These are phyloP conservation scores for Protomyces arabidopsidicola DNA, from an alignment of 1,139 yeast species.

Conservation along the genomic window DNA sequence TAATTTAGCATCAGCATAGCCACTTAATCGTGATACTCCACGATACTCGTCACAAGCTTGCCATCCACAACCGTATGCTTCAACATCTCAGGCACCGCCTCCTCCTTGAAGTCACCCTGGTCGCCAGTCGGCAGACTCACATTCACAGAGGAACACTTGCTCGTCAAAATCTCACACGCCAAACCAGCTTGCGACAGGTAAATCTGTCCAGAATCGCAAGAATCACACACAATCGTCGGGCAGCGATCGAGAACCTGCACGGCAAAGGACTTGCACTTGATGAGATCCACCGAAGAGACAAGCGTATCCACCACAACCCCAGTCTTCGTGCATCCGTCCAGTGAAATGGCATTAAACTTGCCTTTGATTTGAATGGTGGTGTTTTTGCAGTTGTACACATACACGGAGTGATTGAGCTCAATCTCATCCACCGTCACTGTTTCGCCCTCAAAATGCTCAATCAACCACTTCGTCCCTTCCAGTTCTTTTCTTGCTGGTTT, in stretches of 20 bases:
- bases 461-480: conserved; percentile 80
- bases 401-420: conserved; percentile 80
- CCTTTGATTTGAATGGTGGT: conserved; percentile 80
- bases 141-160: conserved; percentile 79
- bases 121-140: conserved; percentile 68
- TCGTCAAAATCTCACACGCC: conserved; percentile 70
- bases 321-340: conserved; percentile 64
- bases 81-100: conserved; percentile 84
- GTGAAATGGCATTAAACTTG: conserved; percentile 80
- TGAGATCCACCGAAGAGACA: conserved; percentile 82
- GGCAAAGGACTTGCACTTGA: conserved; percentile 76
- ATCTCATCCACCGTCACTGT: conserved; percentile 62
- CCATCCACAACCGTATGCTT: conserved; percentile 55
- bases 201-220: conserved; percentile 77
- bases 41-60: conserved; percentile 49
- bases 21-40: conserved; percentile 46
- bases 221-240: conserved; percentile 82
- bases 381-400: conserved; percentile 73
- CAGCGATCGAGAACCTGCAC: conserved; percentile 74
- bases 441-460: conserved; percentile 65
- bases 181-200: conserved; percentile 70
- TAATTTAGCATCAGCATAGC: not conserved
- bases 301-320: conserved; percentile 79
- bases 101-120: conserved; percentile 62
- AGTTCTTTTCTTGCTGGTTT: conserved; percentile 55